Evolutionary conservation across 495 filamentous ascomycete genomes (phyloP).

Genomic region (Chaetomium fimeti): DNA sequence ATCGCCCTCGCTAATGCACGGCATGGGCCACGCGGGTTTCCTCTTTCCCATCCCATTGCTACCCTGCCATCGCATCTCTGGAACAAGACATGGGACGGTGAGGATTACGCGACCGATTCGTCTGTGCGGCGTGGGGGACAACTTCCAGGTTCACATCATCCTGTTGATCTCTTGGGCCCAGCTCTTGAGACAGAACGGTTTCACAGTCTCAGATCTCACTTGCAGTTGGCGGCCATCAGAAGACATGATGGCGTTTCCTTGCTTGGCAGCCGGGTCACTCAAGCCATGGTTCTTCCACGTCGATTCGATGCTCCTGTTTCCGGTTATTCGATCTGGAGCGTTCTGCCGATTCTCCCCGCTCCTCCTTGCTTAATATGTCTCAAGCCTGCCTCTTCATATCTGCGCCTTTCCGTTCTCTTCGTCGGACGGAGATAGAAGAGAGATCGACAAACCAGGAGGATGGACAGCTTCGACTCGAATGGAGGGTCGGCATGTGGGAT

Average conservation of each 20-base stretch:
- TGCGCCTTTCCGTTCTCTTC: not conserved
- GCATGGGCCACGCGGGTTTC: conserved; percentile 9
- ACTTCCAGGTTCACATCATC: not conserved
- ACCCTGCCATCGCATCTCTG: conserved; percentile 11
- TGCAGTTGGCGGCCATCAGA: not conserved
- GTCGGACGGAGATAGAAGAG: not conserved
- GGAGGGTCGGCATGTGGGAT: conserved; percentile 13
- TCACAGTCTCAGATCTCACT: not conserved
- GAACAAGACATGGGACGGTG: conserved; percentile 8
- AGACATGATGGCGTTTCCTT: too few species aligned
- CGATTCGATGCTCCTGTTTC: too few species aligned
- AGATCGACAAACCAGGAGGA: not conserved
- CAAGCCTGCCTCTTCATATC: not conserved
- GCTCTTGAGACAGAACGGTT: not conserved
- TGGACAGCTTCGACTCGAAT: not conserved
- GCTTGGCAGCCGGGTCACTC: too few species aligned
- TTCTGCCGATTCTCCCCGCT: too few species aligned
- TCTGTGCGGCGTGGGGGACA: conserved; percentile 10
- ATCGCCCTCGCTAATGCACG: conserved; percentile 7
- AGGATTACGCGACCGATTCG: conserved; percentile 15
- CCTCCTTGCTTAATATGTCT: too few species aligned
- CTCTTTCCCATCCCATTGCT: conserved; percentile 1
- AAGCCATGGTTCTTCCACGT: too few species aligned
- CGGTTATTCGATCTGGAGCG: too few species aligned
- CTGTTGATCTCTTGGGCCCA: not conserved